These are phyloP conservation scores for Narthecium ossifragum DNA, from an alignment of 106 monocot species.

Conservation along the genomic window DNA sequence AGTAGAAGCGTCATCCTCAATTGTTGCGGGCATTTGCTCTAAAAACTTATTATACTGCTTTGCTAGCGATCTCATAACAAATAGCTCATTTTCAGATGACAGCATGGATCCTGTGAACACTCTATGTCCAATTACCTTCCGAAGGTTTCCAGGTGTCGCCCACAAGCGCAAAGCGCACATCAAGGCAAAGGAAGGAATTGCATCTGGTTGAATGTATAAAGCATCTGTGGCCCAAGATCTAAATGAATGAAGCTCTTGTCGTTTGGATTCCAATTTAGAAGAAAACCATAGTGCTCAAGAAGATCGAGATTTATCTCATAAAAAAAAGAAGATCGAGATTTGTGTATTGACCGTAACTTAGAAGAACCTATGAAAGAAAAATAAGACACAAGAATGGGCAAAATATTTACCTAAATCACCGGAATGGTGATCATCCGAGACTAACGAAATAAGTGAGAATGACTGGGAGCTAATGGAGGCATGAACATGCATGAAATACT, in stretches of 20 bases:
- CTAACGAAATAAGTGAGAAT: no score
- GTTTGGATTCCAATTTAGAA: constrained; percentile 66
- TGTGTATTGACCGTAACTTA: constrained; percentile 85
- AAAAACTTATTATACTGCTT: constrained; percentile 38
- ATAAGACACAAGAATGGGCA: not conserved
- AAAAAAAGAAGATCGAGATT: no score
- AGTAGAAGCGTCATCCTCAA: constrained; percentile 35
- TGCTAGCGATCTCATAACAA: constrained; percentile 56
- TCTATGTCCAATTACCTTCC: constrained; percentile 33
- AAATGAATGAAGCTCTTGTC: constrained; percentile 66
- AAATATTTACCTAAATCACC: no score
- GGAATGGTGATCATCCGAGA: no score
- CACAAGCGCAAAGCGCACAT: constrained; percentile 57
- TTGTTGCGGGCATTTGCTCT: constrained; percentile 27
- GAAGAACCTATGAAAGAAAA: constrained; percentile 78
- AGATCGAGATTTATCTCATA: no score
- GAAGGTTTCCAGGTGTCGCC: constrained; percentile 48
- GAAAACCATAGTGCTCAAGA: constrained; percentile 94
- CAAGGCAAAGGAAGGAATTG: constrained; percentile 78
- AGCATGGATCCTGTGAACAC: constrained; percentile 51
- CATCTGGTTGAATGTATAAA: constrained; percentile 77
- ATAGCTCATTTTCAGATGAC: constrained; percentile 61
- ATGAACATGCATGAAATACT: no score
- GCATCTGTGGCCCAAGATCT: constrained; percentile 67
- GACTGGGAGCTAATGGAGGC: no score